Evolutionary conservation across 164 flowering plant species (phyloP).

Genomic region (Kalanchoe fedtschenkoi): DNA sequence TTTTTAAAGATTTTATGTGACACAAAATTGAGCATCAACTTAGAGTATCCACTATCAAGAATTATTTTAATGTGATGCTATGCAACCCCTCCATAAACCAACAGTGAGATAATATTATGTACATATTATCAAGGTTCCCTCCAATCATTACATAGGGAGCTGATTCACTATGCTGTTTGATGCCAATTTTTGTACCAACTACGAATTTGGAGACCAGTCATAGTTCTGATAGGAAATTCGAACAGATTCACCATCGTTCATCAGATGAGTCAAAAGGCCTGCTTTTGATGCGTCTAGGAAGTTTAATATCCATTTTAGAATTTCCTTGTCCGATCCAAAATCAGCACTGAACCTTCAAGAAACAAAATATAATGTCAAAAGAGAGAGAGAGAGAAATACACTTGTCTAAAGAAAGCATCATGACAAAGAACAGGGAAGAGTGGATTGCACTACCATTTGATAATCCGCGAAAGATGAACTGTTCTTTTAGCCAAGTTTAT

Average conservation of each 20-base stretch:
- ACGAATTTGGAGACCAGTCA: conserved; percentile 79
- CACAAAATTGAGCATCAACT: too few relatives aligned
- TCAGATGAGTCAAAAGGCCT: conserved; percentile 76
- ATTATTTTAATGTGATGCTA: too few relatives aligned
- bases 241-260: conserved; percentile 59
- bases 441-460: conserved; percentile 60
- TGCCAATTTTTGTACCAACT: neutral
- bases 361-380: neutral
- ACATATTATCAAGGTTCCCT: neutral
- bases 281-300: conserved; percentile 76
- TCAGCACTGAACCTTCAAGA: conserved; percentile 58
- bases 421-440: neutral
- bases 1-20: too few relatives aligned
- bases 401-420: neutral
- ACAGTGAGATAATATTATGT: too few relatives aligned
- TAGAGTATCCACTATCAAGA: too few relatives aligned
- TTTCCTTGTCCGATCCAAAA: conserved; percentile 66
- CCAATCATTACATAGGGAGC: neutral
- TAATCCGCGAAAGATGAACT: conserved; percentile 51
- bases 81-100: too few relatives aligned
- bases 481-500: conserved; percentile 70
- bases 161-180: neutral
- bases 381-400: neutral
- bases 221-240: conserved; percentile 49
- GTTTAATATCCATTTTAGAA: conserved; percentile 56